Evolutionary conservation across 2,329 filamentous ascomycete species (phyloP).

Genomic region (Epichloe sp.): DNA sequence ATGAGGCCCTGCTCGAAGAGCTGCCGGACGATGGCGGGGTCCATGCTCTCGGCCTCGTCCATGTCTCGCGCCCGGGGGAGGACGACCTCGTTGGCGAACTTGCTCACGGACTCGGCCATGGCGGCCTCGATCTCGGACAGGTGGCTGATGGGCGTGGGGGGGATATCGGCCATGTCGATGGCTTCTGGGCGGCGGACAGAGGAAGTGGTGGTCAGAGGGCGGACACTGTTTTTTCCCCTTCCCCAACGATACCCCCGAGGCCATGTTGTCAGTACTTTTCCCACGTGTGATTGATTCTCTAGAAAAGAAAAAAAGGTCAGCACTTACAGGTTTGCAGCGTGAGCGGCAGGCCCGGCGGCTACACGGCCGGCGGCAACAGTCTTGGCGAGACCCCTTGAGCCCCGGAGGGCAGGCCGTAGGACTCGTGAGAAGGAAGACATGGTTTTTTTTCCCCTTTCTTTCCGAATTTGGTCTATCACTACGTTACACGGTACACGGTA

Average conservation of each 20-base stretch:
- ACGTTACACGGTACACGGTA: too few species aligned
- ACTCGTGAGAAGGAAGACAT: conserved; percentile 37
- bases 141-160: conserved; percentile 89
- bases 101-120: conserved; percentile 81
- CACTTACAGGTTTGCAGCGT: conserved; percentile 14
- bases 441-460: conserved; percentile 3
- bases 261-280: too few species aligned
- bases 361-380: conserved; percentile 11
- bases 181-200: conserved; percentile 32
- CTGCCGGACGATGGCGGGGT: conserved; percentile 74
- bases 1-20: conserved; percentile 96
- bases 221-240: conserved; percentile 13
- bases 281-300: background rate
- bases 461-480: too few species aligned
- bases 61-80: conserved; percentile 89
- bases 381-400: conserved; percentile 24
- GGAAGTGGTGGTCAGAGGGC: conserved; percentile 48
- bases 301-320: background rate
- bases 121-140: conserved; percentile 79
- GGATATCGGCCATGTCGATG: conserved; percentile 58
- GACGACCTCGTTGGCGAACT: conserved; percentile 81
- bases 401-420: conserved; percentile 37
- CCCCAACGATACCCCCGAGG: too few species aligned
- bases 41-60: conserved; percentile 95
- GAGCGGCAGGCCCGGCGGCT: background rate